These are phyloP conservation scores for Mucor saturninus DNA, from an alignment of 371 early-diverging fungal genomes.

Conservation along the genomic window DNA sequence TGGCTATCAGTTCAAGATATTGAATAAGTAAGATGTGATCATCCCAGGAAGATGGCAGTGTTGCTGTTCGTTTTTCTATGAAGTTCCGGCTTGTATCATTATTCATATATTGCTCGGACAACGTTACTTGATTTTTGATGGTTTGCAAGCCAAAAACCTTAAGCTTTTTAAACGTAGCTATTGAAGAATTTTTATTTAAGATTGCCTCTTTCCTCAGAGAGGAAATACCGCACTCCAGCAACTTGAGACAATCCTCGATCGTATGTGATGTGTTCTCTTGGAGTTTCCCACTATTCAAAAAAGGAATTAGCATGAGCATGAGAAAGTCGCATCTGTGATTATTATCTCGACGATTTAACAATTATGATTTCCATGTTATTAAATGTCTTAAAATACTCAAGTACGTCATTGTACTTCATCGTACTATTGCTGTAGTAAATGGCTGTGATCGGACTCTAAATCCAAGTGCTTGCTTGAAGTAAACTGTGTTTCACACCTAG, in stretches of 20 bases:
- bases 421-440: too few relatives aligned
- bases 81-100: too few relatives aligned
- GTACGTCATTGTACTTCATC: too few relatives aligned
- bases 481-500: conserved; percentile 16
- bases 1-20: too few relatives aligned
- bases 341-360: conserved; percentile 21
- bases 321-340: not conserved
- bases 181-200: conserved; percentile 3
- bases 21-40: too few relatives aligned
- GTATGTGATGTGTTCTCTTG: conserved; percentile 7
- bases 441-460: too few relatives aligned
- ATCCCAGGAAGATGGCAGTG: too few relatives aligned
- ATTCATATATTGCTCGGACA: too few relatives aligned
- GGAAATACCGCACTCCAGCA: conserved; percentile 11
- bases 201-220: conserved; percentile 2
- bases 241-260: conserved; percentile 9
- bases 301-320: conserved; percentile 1
- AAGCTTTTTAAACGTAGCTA: conserved; percentile 5
- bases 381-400: too few relatives aligned
- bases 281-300: conserved; percentile 10
- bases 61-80: too few relatives aligned
- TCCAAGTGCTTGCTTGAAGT: conserved; percentile 8
- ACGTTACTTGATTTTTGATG: too few relatives aligned
- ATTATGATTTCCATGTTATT: conserved; percentile 20
- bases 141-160: too few relatives aligned